Conservation (phyloP, 352 stramenopile genomes). For the Thraustochytrium sp. region DNA sequence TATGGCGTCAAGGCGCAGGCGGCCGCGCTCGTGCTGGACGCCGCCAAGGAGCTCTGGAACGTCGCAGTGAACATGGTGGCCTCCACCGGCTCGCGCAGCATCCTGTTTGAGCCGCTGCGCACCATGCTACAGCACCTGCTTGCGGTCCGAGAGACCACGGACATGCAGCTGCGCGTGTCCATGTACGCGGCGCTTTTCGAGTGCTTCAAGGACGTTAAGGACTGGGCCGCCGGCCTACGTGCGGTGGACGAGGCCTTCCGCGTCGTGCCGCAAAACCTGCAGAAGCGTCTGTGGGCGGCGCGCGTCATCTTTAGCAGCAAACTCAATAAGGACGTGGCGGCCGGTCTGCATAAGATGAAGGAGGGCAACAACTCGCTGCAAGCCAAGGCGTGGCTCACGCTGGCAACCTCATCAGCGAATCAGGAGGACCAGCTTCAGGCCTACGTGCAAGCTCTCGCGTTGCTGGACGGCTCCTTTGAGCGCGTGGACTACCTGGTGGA, state of each 20-base stretch:
- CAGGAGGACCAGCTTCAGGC: constrained; percentile 52
- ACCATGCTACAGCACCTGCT: constrained; percentile 49
- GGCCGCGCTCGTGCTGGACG: constrained; percentile 59
- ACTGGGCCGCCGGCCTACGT: constrained; percentile 52
- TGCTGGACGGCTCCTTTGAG: constrained; percentile 61
- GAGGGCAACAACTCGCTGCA: constrained; percentile 45
- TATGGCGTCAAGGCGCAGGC: constrained; percentile 56
- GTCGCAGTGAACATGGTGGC: constrained; percentile 53
- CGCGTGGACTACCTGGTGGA: constrained; percentile 62
- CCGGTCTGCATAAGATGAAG: constrained; percentile 47
- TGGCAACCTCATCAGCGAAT: constrained; percentile 49
- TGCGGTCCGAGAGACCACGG: constrained; percentile 37
- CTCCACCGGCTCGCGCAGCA: constrained; percentile 42
- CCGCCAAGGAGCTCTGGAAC: constrained; percentile 71
- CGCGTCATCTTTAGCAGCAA: constrained; percentile 58
- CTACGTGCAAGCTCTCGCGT: constrained; percentile 57
- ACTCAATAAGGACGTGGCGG: constrained; percentile 53
- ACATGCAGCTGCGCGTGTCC: constrained; percentile 47
- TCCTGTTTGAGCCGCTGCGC: constrained; percentile 48
- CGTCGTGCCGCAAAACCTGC: constrained; percentile 41
- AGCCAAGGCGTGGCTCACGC: constrained; percentile 47
- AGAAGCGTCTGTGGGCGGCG: constrained; percentile 56
- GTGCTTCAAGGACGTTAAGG: constrained; percentile 52
- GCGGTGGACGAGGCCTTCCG: constrained; percentile 53
- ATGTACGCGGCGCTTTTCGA: constrained; percentile 57